Base-by-base conservation (phyloP, 1,284 basidiomycete genomes). In the Sanguinoderma infundibulare region DNA sequence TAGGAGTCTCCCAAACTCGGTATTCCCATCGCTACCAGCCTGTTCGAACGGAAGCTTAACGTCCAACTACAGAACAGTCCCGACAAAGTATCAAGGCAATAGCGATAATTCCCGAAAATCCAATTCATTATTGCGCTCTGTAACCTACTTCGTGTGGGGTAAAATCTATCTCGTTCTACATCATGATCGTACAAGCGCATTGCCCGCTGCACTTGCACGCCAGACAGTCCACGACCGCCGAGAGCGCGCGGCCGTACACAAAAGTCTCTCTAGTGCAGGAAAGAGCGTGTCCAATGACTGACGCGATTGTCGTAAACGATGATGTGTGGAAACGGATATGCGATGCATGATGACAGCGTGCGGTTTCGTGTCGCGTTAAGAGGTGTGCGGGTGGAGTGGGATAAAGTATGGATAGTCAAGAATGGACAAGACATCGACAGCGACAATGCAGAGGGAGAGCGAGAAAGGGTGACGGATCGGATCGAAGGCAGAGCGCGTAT, bases 51-150 rank as follows among this genome's bases (percentile, higher is more conserved):
- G n/a, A n/a, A n/a, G n/a, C n/a, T n/a, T n/a, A n/a, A n/a, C n/a
- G n/a, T n/a, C n/a, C n/a, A n/a, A n/a, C n/a, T n/a, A n/a, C n/a
- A n/a, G n/a, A n/a, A n/a, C n/a, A n/a, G n/a, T n/a, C n/a, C n/a
- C n/a, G n/a, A n/a, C n/a, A n/a, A n/a, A n/a, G n/a, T n/a, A n/a
- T n/a, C n/a, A n/a, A n/a, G n/a, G n/a, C n/a, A n/a, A n/a, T n/a
- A n/a, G n/a, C n/a, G n/a, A n/a, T n/a, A 35, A 55, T 55, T 47
- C 38, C 36, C 12, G 14, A 34, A 51, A 28, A 52, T 55, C 49
- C 57, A 44, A 49, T 52, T 54, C 56, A 66, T 66, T 65, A 63
- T 54, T 44, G 61, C 64, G 56, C 56, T 66, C 61, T 65, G 59
- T 63, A 63, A 47, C 59, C 61, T 65, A 65, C 22, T 15, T 54